phyloP scores from a whole-genome alignment of 2,329 filamentous ascomycete species.

The Monilinia vaccinii-corymbosi region DNA sequence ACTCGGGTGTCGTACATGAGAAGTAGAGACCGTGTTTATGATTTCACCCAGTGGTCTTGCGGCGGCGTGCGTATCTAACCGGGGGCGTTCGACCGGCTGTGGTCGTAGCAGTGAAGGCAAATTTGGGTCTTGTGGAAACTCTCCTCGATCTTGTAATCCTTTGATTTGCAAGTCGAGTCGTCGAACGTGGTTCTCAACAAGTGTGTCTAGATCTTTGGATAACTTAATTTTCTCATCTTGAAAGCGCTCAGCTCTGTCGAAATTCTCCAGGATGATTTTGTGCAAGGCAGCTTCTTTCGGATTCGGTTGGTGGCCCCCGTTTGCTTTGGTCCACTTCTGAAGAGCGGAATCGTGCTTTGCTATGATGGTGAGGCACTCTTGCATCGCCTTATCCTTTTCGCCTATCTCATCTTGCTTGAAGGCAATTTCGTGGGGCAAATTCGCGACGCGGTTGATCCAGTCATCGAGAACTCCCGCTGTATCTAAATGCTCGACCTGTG shows the following conservation, averaged over 20 bases:
- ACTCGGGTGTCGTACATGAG: slow-evolving; percentile 24
- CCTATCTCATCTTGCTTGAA: slow-evolving; percentile 78
- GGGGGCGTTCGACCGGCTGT: slow-evolving; percentile 40
- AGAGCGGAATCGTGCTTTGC: slow-evolving; percentile 64
- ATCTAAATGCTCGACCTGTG: slow-evolving; percentile 50
- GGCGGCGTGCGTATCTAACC: slow-evolving; percentile 15
- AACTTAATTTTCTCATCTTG: slow-evolving; percentile 68
- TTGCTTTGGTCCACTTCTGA: slow-evolving; percentile 72
- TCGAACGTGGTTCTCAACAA: slow-evolving; percentile 53
- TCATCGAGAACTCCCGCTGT: slow-evolving; percentile 67
- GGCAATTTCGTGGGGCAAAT: slow-evolving; percentile 72
- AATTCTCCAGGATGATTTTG: slow-evolving; percentile 59
- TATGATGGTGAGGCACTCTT: slow-evolving; percentile 60
- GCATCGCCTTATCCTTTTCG: slow-evolving; percentile 66
- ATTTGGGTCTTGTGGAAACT: slow-evolving; percentile 42
- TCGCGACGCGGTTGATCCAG: slow-evolving; percentile 66
- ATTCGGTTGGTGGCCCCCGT: slow-evolving; percentile 64
- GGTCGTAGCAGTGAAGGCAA: slow-evolving; percentile 53
- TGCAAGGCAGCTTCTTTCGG: slow-evolving; percentile 65
- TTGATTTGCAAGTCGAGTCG: slow-evolving; percentile 57
- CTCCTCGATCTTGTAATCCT: slow-evolving; percentile 49
- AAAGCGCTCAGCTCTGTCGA: slow-evolving; percentile 57
- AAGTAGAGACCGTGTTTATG: slow-evolving; percentile 18
- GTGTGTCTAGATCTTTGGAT: slow-evolving; percentile 51
- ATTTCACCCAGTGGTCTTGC: slow-evolving; percentile 21